phyloP scores from a whole-genome alignment of 108 stramenopile species.

The Cylindrotheca fusiformis region DNA sequence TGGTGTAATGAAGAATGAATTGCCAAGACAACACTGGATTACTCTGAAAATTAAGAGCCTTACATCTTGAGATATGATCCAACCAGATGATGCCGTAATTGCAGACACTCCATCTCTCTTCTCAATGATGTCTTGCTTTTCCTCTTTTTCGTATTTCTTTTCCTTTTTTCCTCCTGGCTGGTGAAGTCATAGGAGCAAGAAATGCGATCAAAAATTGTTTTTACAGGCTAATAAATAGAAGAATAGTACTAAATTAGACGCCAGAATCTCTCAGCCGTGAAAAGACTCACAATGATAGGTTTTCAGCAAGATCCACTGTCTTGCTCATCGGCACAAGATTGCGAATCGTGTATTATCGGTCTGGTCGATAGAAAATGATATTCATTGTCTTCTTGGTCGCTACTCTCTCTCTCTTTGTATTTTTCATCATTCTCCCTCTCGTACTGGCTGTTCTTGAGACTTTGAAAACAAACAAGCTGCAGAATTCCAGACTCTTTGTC shows the following conservation, averaged over 20 bases:
- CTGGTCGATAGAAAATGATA: background rate
- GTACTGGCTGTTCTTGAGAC: background rate
- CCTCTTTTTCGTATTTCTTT: too few relatives aligned
- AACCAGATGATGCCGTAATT: too few relatives aligned
- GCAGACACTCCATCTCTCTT: too few relatives aligned
- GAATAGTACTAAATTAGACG: background rate
- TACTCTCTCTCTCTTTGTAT: background rate
- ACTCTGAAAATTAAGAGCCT: too few relatives aligned
- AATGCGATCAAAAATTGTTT: too few relatives aligned
- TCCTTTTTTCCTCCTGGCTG: too few relatives aligned
- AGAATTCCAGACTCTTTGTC: conserved; percentile 22
- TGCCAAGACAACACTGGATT: too few relatives aligned
- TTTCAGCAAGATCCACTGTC: background rate
- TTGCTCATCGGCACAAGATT: background rate
- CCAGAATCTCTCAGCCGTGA: background rate
- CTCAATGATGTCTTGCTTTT: too few relatives aligned
- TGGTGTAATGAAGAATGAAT: too few relatives aligned
- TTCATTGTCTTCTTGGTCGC: background rate
- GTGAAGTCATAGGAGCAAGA: too few relatives aligned
- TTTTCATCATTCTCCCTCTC: background rate
- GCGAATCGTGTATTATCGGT: background rate
- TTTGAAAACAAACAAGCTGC: background rate
- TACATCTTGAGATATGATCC: too few relatives aligned
- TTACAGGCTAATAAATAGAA: background rate
- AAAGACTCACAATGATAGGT: background rate